Base-by-base conservation (phyloP, 768 basidiomycete genomes). In the Phaffia australis region DNA sequence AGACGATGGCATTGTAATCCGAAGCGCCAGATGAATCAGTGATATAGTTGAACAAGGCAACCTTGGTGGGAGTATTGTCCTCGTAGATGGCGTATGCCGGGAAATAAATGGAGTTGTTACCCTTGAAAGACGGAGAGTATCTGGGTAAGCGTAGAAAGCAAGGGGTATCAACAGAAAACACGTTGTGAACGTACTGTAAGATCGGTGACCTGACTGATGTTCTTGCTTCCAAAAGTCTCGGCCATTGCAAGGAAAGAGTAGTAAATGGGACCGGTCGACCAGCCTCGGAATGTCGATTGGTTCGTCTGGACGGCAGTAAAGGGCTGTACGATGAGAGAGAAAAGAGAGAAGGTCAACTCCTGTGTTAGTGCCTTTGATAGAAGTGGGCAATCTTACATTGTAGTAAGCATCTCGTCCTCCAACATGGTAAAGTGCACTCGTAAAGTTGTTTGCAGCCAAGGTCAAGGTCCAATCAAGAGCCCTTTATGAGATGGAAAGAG, bases 81-180 rank as follows among this genome's bases (percentile, higher is more conserved):
- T 90, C 87, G 73, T 89, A 89, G 62, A 90, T 81, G 7, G 82
- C 86, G 73, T 88, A 86, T 0, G 42, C 81, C 79, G 66, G 87
- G 6, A 85, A 86, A 69, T 77, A 82, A 18, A 79, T 77, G 70
- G 78, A 82, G n/a, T 75, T 80, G 55, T 71, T 72, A 51, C 32
- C 51, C 23, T 6, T 35, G 23, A 27, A 29, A 19, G 23, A 42
- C 16, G 9, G 52, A 23, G 52, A 11, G 35, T 11, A 42, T 42
- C 4, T 42, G 11, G 35, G 35, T 42, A 42, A 42, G 35, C 35
- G 11, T 11, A 42, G 35, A 4, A 11, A 42, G 35, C 35, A 11
- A 11, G 35, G 11, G 6, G 11, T 42, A 11, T 11, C 35, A 42
- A 42, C 35, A 42, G n/a, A 42, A 42, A 11, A 42, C 11, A 42